Evolutionary conservation across 345 rosid genomes (phyloP), one percentile per base, ranked within the genome.

Genomic region (Crucihimalaya himalaica): DNA sequence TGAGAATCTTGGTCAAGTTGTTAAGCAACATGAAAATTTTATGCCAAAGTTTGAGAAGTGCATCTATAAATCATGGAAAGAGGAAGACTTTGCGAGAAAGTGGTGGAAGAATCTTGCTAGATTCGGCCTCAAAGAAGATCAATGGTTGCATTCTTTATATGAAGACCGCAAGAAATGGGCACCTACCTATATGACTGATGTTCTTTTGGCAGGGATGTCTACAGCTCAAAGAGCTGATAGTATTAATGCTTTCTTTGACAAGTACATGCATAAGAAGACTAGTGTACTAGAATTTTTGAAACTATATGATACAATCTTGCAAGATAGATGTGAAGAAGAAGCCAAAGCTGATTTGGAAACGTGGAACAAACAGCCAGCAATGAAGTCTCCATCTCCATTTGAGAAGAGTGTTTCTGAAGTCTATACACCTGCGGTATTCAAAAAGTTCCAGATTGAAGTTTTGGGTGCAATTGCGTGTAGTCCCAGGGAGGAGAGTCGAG

Each of bases 341-440:
- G 88, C 90, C 53, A 83, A 84, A 73, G 92, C 92, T 50, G 87
- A 84, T 81, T 82, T 82, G 15, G 92, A 87, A 73, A 83, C 84
- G 15, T 83, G 86, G 88, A 81, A 83, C 80, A 86, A 84, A 65
- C 85, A 80, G 71, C 92, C 90, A 27, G n/a, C 83, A 31, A 42
- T 88, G 77, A 88, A 80, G 81, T 88, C 92, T 75, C 90, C 92
- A 6, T 88, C 92, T 0, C 92, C 92, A 39, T 83, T 84, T 81
- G 92, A 86, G 83, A 88, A 88, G 76, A 77, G 84, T 74, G 84
- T 88, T 71, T 81, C 90, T 19, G 84, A 82, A 64, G 45, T 86
- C 5, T 88, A 88, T 61, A 88, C 93, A 15, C 85, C 84, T 65
- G 84, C 89, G 19, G 75, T 88, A 37, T 86, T 88, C 82, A 88